Conservation (phyloP, 2,329 filamentous ascomycete species). For the Fusarium compactum region DNA sequence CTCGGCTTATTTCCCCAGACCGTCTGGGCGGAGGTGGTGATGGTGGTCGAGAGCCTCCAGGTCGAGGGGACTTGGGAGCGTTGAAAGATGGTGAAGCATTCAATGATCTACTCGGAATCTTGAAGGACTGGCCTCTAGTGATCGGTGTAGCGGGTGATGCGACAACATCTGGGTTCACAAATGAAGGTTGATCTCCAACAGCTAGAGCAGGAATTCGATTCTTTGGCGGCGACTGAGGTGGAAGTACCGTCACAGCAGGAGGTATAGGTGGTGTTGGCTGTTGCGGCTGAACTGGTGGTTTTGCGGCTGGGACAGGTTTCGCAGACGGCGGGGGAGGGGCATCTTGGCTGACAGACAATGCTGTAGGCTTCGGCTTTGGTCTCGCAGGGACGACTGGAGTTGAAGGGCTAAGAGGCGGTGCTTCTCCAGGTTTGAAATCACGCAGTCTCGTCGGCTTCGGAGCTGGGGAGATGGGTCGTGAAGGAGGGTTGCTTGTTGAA, state of each 20-base stretch:
- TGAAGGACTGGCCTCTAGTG: slow-evolving; percentile 60
- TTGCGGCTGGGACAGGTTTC: slow-evolving; percentile 42
- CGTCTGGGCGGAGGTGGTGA: slow-evolving; percentile 73
- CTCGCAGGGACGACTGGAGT: slow-evolving; percentile 50
- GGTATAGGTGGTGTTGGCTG: slow-evolving; percentile 54
- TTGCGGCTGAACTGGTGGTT: slow-evolving; percentile 42
- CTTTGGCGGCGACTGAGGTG: slow-evolving; percentile 77
- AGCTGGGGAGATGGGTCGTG: slow-evolving; percentile 54
- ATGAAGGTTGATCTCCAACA: slow-evolving; percentile 58
- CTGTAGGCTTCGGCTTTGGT: slow-evolving; percentile 46
- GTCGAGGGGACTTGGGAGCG: slow-evolving; percentile 59
- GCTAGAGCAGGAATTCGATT: slow-evolving; percentile 52
- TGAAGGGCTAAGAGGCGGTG: slow-evolving; percentile 49
- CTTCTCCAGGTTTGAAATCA: slow-evolving; percentile 56
- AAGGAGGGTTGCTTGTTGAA: slow-evolving; percentile 44
- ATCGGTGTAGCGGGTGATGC: slow-evolving; percentile 57
- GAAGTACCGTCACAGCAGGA: slow-evolving; percentile 76
- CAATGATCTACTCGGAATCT: slow-evolving; percentile 66
- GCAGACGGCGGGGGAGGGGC: slow-evolving; percentile 43
- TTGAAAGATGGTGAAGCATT: slow-evolving; percentile 61
- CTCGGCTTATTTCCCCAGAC: slow-evolving; percentile 69
- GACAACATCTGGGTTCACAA: slow-evolving; percentile 62
- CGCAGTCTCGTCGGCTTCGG: slow-evolving; percentile 59
- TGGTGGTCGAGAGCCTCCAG: slow-evolving; percentile 64
- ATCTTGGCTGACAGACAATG: slow-evolving; percentile 40